Evolutionary conservation across 148 eudicot genomes (phyloP).

Genomic region (Cornus suecica): DNA sequence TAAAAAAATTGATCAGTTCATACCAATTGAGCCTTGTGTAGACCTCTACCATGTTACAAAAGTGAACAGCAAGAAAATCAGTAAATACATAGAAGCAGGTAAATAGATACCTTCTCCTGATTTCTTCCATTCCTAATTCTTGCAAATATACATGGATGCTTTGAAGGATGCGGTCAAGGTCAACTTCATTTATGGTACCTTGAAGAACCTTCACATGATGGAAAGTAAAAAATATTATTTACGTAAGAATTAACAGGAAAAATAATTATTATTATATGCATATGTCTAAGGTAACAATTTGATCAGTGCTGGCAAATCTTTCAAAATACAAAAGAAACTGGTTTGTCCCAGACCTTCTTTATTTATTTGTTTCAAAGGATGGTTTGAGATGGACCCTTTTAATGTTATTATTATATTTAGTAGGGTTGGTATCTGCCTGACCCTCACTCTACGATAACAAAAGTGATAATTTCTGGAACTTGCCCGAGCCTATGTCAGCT

Average conservation of each 20-base stretch:
- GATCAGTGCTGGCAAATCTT: not conserved
- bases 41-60: not conserved
- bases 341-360: not conserved
- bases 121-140: slow-evolving; percentile 98
- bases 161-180: slow-evolving; percentile 92
- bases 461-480: not conserved
- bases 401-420: too few species aligned
- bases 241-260: too few species aligned
- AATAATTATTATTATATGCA: too few species aligned
- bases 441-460: not conserved
- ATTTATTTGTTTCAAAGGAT: too few species aligned
- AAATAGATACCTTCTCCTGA: slow-evolving; percentile 74
- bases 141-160: slow-evolving; percentile 93
- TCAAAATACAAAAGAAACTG: not conserved
- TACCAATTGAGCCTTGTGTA: not conserved
- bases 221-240: slow-evolving; percentile 6
- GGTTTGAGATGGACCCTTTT: too few species aligned
- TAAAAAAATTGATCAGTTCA: slow-evolving; percentile 1
- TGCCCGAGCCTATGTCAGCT: not conserved
- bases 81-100: not conserved
- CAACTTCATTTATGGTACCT: slow-evolving; percentile 87
- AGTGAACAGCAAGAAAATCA: not conserved
- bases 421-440: too few species aligned
- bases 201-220: slow-evolving; percentile 76
- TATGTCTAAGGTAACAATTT: not conserved